These are phyloP conservation scores for Erythrobasidium hasegawianum DNA, from an alignment of 1,284 basidiomycete genomes.

Conservation along the genomic window DNA sequence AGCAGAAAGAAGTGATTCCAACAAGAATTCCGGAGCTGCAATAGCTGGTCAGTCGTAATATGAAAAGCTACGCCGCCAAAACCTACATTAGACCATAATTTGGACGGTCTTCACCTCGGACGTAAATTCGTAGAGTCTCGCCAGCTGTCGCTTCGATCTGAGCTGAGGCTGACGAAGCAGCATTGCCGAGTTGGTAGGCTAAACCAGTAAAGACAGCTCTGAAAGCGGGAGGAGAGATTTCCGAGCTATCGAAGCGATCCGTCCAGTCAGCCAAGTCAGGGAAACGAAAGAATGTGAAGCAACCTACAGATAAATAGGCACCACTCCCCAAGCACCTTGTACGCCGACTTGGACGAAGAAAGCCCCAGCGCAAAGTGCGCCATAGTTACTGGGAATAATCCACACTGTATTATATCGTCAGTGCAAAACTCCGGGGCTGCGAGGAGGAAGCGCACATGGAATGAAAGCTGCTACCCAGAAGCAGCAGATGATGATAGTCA, in stretches of 20 bases:
- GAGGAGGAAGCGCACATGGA: slow-evolving; percentile 52
- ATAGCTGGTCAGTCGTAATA: not conserved
- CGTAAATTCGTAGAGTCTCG: slow-evolving; percentile 49
- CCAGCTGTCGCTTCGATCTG: slow-evolving; percentile 82
- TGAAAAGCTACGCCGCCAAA: not conserved
- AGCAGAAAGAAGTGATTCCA: slow-evolving; percentile 54
- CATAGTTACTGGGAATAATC: slow-evolving; percentile 50
- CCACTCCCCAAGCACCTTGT: slow-evolving; percentile 53
- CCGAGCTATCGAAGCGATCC: slow-evolving; percentile 75
- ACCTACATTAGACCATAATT: slow-evolving; percentile 69
- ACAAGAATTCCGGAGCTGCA: slow-evolving; percentile 74
- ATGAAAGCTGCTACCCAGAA: slow-evolving; percentile 54
- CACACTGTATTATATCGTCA: slow-evolving; percentile 39
- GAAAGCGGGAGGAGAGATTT: slow-evolving; percentile 88
- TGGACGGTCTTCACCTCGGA: slow-evolving; percentile 58
- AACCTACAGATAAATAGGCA: slow-evolving; percentile 45
- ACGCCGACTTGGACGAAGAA: slow-evolving; percentile 64
- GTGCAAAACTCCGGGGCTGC: not conserved
- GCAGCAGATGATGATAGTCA: slow-evolving; percentile 69
- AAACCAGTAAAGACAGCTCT: slow-evolving; percentile 88
- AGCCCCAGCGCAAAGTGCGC: slow-evolving; percentile 49
- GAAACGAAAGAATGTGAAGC: slow-evolving; percentile 13
- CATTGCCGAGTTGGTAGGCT: slow-evolving; percentile 59
- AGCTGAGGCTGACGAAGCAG: slow-evolving; percentile 79
- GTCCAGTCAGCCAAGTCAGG: slow-evolving; percentile 53